Percentiles rank a stretch among this genome's conserved stretches.
These are phyloP conservation scores for Rubroshorea leprosula DNA, from an alignment of 345 rosid genomes.

Conservation along the genomic window DNA sequence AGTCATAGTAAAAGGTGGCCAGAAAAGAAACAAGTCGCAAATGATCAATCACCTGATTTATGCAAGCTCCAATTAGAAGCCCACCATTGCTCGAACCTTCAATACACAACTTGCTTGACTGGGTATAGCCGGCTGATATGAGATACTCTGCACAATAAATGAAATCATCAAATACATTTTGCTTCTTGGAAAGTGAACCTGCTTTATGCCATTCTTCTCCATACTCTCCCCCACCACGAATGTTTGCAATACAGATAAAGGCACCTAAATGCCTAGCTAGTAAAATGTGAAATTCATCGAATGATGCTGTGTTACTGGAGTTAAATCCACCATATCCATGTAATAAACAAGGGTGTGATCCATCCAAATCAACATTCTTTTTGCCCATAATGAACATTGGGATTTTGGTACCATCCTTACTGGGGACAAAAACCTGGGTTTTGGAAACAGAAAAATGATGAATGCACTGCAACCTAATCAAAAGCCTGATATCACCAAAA, in stretches of 20 bases:
- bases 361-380: slow-evolving; percentile 55
- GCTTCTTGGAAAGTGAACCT: slow-evolving; percentile 72
- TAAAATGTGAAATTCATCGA: slow-evolving; percentile 52
- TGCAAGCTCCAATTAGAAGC: slow-evolving; percentile 87
- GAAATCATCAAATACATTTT: slow-evolving; percentile 90
- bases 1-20: background rate
- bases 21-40: slow-evolving; percentile 10
- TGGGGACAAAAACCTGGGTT: slow-evolving; percentile 68
- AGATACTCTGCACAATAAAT: slow-evolving; percentile 71
- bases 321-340: slow-evolving; percentile 94
- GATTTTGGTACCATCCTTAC: slow-evolving; percentile 77
- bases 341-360: slow-evolving; percentile 85
- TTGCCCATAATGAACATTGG: slow-evolving; percentile 72
- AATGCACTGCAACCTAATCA: background rate
- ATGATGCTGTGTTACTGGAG: slow-evolving; percentile 62
- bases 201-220: slow-evolving; percentile 98
- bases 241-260: slow-evolving; percentile 73
- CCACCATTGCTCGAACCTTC: slow-evolving; percentile 99
- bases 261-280: slow-evolving; percentile 75
- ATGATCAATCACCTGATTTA: slow-evolving; percentile 68
- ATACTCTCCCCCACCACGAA: slow-evolving; percentile 97
- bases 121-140: slow-evolving; percentile 72
- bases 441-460: slow-evolving; percentile 10
- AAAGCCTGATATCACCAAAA: slow-evolving; percentile 3
- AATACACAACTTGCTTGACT: slow-evolving; percentile 64